These are phyloP conservation scores for Citrus hindsii DNA, from an alignment of 345 rosid species.

Conservation along the genomic window DNA sequence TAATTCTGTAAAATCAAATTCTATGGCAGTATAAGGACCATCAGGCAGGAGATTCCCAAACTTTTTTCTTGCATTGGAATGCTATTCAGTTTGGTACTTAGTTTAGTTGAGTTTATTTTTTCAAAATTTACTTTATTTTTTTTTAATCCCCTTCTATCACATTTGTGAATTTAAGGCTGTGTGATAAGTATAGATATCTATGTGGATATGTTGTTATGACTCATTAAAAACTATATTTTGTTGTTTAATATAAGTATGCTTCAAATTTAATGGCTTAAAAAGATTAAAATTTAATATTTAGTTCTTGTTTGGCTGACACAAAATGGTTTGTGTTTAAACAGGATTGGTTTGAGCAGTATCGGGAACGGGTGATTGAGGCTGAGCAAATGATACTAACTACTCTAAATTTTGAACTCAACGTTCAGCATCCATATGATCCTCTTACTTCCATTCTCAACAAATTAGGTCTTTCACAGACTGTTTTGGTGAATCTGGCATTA, in stretches of 20 bases:
- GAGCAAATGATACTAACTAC: constrained; percentile 78
- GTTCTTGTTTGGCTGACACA: constrained; percentile 11
- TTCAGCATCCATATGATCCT: constrained; percentile 71
- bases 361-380: constrained; percentile 62
- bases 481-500: constrained; percentile 66
- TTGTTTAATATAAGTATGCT: neutral
- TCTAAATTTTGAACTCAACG: constrained; percentile 70
- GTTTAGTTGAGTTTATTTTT: neutral
- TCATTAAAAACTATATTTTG: neutral
- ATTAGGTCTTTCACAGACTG: constrained; percentile 65
- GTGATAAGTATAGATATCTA: neutral
- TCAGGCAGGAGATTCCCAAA: too few species aligned
- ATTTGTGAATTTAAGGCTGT: neutral
- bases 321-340: constrained; percentile 26
- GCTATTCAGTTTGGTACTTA: too few species aligned
- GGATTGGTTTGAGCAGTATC: constrained; percentile 86
- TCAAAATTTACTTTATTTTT: neutral
- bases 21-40: neutral
- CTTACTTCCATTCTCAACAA: constrained; percentile 62
- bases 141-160: neutral
- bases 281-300: neutral
- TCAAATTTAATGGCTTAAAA: neutral
- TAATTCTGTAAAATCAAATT: neutral
- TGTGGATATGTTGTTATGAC: neutral
- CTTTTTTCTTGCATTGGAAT: too few species aligned